Percentiles rank a stretch among this genome's conserved stretches.
Conservation (phyloP, 192 early-diverging fungal genomes). For the Tieghemiomyces parasiticus region DNA sequence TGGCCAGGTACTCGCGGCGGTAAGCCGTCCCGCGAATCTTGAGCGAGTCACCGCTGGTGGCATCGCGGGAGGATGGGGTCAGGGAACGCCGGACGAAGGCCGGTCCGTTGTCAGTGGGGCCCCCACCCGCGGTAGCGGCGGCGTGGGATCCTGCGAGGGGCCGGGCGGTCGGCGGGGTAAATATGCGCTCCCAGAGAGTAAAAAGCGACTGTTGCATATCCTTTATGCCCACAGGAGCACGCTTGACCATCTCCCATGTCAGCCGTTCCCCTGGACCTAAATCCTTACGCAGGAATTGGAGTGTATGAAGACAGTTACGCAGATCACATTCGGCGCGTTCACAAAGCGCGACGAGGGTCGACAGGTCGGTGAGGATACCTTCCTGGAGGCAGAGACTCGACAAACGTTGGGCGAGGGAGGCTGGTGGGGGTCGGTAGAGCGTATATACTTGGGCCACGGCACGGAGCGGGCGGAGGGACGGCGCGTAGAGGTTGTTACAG, state of each 20-base stretch:
- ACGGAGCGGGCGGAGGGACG: slow-evolving; percentile 72
- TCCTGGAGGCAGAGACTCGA: slow-evolving; percentile 67
- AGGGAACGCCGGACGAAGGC: too few species aligned
- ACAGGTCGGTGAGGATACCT: slow-evolving; percentile 52
- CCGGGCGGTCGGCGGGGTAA: slow-evolving; percentile 26
- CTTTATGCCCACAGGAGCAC: slow-evolving; percentile 50
- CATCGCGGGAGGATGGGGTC: too few species aligned
- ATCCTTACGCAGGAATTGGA: slow-evolving; percentile 38
- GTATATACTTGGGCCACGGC: slow-evolving; percentile 54
- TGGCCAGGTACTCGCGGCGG: slow-evolving; percentile 29
- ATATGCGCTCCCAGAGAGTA: slow-evolving; percentile 72
- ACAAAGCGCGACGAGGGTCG: slow-evolving; percentile 55
- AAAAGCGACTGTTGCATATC: slow-evolving; percentile 67
- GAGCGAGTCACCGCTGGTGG: too few species aligned
- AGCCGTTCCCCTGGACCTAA: slow-evolving; percentile 8
- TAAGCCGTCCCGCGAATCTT: slow-evolving; percentile 6
- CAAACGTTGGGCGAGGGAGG: slow-evolving; percentile 56
- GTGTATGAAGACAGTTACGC: slow-evolving; percentile 70
- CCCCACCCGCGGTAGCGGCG: too few species aligned
- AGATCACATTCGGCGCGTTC: slow-evolving; percentile 78
- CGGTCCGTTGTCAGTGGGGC: too few species aligned
- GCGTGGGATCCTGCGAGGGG: slow-evolving; percentile 14
- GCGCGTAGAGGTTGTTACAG: slow-evolving; percentile 91
- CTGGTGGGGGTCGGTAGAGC: slow-evolving; percentile 47
- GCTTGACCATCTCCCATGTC: slow-evolving; percentile 29